These are phyloP conservation scores for Meyerozyma carpophila DNA, from an alignment of 1,139 yeast species.

Conservation along the genomic window DNA sequence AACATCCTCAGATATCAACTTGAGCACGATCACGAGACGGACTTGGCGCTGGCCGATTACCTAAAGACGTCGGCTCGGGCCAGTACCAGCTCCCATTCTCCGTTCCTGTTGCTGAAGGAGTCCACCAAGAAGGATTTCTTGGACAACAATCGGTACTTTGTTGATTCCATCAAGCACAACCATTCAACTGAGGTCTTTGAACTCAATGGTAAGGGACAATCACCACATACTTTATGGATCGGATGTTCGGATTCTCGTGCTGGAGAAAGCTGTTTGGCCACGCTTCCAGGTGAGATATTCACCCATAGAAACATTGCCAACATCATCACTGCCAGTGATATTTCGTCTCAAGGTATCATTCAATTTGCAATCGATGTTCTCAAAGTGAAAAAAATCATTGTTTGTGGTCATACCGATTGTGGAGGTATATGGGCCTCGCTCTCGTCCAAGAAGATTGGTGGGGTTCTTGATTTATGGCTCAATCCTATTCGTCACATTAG, in stretches of 20 bases:
- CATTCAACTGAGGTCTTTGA: conserved; percentile 63
- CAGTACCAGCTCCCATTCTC: conserved; percentile 23
- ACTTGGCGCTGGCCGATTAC: conserved; percentile 14
- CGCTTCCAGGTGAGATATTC: conserved; percentile 89
- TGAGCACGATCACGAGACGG: conserved; percentile 38
- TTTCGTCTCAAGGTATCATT: conserved; percentile 73
- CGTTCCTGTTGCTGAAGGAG: conserved; percentile 53
- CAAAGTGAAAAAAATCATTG: conserved; percentile 75
- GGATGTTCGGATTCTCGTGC: conserved; percentile 95
- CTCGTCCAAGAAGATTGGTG: conserved; percentile 63
- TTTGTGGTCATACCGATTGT: conserved; percentile 98
- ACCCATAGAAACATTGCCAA: conserved; percentile 94
- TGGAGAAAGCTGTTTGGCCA: conserved; percentile 74
- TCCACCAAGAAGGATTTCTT: conserved; percentile 62
- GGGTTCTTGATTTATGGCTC: conserved; percentile 75
- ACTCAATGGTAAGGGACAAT: conserved; percentile 76
- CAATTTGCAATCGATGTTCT: conserved; percentile 89
- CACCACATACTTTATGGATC: conserved; percentile 92
- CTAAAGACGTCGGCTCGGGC: not conserved
- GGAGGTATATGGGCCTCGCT: conserved; percentile 93
- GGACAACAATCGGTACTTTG: conserved; percentile 63
- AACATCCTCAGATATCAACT: conserved; percentile 38
- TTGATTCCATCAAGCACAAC: conserved; percentile 50
- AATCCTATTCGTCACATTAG: conserved; percentile 68
- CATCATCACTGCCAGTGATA: conserved; percentile 65